Conservation (phyloP, 306 rosid species). For the Rubus parviflorus region DNA sequence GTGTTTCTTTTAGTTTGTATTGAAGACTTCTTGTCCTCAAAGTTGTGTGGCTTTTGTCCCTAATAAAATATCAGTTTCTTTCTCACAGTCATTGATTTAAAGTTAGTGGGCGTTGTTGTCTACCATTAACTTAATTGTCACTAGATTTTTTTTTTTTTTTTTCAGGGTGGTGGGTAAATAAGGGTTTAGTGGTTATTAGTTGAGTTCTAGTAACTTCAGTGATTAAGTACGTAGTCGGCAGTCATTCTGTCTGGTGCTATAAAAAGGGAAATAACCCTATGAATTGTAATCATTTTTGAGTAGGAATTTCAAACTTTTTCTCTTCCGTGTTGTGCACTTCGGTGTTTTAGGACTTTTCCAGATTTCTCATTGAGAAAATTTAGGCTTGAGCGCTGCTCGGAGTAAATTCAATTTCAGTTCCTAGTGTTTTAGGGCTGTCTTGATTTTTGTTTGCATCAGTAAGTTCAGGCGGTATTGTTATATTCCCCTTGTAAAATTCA, state of each 20-base stretch:
- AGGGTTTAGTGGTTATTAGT: background rate
- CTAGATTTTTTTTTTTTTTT: no score
- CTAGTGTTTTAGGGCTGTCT: background rate
- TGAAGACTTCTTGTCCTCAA: no score
- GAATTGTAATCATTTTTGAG: background rate
- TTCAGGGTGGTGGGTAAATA: no score
- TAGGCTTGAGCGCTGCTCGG: background rate
- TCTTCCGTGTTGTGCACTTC: background rate
- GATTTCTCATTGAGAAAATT: background rate
- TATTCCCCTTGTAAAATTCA: background rate
- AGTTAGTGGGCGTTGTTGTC: background rate
- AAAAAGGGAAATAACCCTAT: background rate
- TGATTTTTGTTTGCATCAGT: background rate
- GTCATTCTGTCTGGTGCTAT: background rate
- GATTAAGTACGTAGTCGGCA: background rate
- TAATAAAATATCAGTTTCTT: no score
- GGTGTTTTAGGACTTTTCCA: background rate
- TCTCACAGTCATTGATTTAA: background rate
- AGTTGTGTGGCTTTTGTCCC: no score
- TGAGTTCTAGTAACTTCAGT: background rate
- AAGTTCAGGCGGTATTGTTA: background rate
- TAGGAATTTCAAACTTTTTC: background rate
- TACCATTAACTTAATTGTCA: no score
- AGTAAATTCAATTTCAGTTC: background rate
- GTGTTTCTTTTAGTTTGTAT: no score